These are phyloP conservation scores for Wallacemonas sp. DNA, from an alignment of 208 protist genomes.

Conservation along the genomic window DNA sequence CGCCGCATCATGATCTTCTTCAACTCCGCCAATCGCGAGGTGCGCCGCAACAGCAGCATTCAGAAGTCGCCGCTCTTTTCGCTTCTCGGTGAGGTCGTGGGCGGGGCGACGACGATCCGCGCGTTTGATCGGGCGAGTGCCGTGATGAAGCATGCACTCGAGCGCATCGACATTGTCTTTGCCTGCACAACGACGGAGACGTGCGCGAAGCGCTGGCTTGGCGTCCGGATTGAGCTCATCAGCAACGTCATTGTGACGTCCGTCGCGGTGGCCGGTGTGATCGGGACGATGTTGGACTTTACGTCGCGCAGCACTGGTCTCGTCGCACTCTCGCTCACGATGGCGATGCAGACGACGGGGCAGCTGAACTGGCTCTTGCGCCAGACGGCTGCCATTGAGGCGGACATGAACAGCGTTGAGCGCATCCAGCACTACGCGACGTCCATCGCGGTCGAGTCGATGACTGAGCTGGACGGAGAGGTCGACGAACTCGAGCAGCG, in stretches of 20 bases:
- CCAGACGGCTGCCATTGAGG: conserved; percentile 42
- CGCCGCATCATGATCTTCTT: conserved; percentile 66
- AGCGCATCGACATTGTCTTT: conserved; percentile 64
- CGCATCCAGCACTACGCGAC: conserved; percentile 65
- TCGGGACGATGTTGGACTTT: conserved; percentile 59
- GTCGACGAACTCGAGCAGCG: conserved; percentile 21
- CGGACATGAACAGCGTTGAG: conserved; percentile 84
- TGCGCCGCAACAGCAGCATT: conserved; percentile 82
- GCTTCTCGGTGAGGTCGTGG: conserved; percentile 86
- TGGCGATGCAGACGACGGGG: conserved; percentile 54
- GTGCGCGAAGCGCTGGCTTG: conserved; percentile 81
- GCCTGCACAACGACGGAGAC: conserved; percentile 38
- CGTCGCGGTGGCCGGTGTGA: conserved; percentile 37
- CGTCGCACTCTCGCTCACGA: conserved; percentile 70
- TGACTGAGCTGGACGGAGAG: conserved; percentile 32
- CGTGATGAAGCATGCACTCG: conserved; percentile 56
- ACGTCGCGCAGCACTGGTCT: conserved; percentile 30
- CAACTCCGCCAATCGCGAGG: conserved; percentile 62
- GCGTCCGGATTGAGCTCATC: conserved; percentile 82
- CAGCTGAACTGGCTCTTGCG: conserved; percentile 41
- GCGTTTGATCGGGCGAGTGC: conserved; percentile 39
- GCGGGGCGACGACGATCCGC: conserved; percentile 80
- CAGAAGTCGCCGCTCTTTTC: conserved; percentile 83
- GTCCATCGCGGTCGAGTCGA: conserved; percentile 43
- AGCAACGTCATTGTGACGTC: conserved; percentile 61